Evolutionary conservation across 352 stramenopile species (phyloP).

Genomic region (Blastocystis sp.): DNA sequence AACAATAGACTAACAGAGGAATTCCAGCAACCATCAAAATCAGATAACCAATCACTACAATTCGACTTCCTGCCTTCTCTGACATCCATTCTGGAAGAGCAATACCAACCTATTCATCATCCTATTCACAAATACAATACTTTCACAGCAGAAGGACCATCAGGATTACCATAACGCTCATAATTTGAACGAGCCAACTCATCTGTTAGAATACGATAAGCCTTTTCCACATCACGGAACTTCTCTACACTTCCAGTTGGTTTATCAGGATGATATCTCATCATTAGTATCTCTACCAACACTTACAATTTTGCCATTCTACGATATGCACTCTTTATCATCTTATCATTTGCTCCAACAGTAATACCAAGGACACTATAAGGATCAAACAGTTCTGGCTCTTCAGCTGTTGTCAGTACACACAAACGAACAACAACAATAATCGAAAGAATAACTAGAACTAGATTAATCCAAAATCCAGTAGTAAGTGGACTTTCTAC

Average conservation of each 20-base stretch:
- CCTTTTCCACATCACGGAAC: slow-evolving; percentile 56
- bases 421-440: neutral
- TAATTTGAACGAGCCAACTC: slow-evolving; percentile 36
- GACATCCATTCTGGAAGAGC: slow-evolving; percentile 29
- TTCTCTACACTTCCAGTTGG: slow-evolving; percentile 29
- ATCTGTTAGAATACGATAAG: slow-evolving; percentile 41
- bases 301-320: slow-evolving; percentile 25
- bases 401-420: neutral
- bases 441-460: neutral
- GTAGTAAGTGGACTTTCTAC: slow-evolving; percentile 1
- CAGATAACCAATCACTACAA: slow-evolving; percentile 50
- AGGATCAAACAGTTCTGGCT: slow-evolving; percentile 42
- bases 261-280: slow-evolving; percentile 58
- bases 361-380: slow-evolving; percentile 18
- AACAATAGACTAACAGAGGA: slow-evolving; percentile 28
- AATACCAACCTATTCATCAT: slow-evolving; percentile 23
- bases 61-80: neutral
- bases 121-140: neutral
- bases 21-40: slow-evolving; percentile 38
- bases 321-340: slow-evolving; percentile 41
- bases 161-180: slow-evolving; percentile 53
- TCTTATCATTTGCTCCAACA: slow-evolving; percentile 2
- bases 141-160: slow-evolving; percentile 6
- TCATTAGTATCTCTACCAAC: neutral
- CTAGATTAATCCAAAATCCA: slow-evolving; percentile 42